Base-by-base conservation (phyloP, 139 green algal species). In the Pseudopediastrum boryanum region DNA sequence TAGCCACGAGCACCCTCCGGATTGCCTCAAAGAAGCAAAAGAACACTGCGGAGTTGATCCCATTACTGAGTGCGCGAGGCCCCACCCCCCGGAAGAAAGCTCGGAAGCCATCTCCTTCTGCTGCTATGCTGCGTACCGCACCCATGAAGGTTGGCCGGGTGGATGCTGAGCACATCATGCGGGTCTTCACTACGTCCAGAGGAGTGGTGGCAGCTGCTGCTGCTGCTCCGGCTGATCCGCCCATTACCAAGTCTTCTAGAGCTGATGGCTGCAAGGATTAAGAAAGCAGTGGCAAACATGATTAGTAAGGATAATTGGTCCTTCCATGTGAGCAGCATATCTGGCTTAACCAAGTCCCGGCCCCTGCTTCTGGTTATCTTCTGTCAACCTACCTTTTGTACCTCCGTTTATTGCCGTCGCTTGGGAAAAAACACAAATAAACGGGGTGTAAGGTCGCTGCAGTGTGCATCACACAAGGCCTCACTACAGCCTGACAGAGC, bases 161-260 rank as follows among this genome's bases (percentile, higher is more conserved):
- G 31, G 84, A 85, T 7, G 94, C 93, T 39, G 65, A 86, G 86
- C 89, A 95, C 92, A 97, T 97, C 93, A 98, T 96, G 44, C 90
- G 83, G 7, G 95, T 98, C 84, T 98, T 98, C 35, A 98, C 80
- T 6, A 98, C 95, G 68, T 98, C 95, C 71, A 98, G 78, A 0
- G 95, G 95, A 1, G 92, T 98, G 10, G 94, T 98, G 33, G 90
- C 89, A 8, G 92, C 95, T 23, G 92, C 93, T 1, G 95, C 95
- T 65, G 95, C 85, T 3, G 89, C 92, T 35, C 95, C 92, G 38
- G 93, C 79, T 13, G 59, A 36, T 7, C 88, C 63, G n/a, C 95
- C 95, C 84, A 97, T 95, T 5, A 86, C 19, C 35, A 98, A 87
- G 80, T 98, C 93, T 65, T 97, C 94, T 67, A 84, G 27, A 6